Evolutionary conservation across 129 eudicot species (phyloP).

Genomic region (Lactuca saligna): DNA sequence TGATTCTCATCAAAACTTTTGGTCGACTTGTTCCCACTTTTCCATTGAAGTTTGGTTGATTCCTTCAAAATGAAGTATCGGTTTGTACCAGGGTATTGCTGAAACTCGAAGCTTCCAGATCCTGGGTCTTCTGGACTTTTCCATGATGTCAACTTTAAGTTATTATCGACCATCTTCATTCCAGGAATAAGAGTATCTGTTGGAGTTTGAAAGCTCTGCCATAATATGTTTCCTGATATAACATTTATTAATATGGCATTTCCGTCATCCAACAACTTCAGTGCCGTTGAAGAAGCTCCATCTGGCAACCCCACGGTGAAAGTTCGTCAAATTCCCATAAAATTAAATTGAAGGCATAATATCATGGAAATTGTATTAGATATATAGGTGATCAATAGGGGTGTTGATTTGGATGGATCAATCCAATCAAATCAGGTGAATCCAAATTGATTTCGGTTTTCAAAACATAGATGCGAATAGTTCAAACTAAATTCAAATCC

Average conservation of each 20-base stretch:
- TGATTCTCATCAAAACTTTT: slow-evolving; percentile 5
- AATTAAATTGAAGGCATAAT: too few species aligned
- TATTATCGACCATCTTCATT: slow-evolving; percentile 26
- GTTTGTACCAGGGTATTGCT: slow-evolving; percentile 9
- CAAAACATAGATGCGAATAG: too few species aligned
- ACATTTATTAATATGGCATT: slow-evolving; percentile 36
- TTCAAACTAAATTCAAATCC: too few species aligned
- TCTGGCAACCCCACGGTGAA: slow-evolving; percentile 1
- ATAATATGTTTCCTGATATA: slow-evolving; percentile 15
- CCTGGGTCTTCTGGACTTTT: slow-evolving; percentile 45
- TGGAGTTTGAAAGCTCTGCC: slow-evolving; percentile 57
- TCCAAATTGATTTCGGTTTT: too few species aligned
- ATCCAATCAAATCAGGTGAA: too few species aligned
- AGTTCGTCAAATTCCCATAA: too few species aligned
- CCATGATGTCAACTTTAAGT: slow-evolving; percentile 46
- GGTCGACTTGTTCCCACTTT: slow-evolving; percentile 13
- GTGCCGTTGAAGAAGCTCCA: slow-evolving; percentile 12
- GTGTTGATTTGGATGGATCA: too few species aligned
- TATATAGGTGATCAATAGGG: too few species aligned
- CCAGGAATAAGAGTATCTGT: slow-evolving; percentile 58
- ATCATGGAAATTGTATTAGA: too few species aligned
- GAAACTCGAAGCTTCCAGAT: slow-evolving; percentile 37
- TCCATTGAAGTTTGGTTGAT: not conserved
- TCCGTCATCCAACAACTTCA: slow-evolving; percentile 41
- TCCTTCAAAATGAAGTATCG: slow-evolving; percentile 5